Conservation (phyloP, 345 rosid species). For the Noccaea bulbosa region DNA sequence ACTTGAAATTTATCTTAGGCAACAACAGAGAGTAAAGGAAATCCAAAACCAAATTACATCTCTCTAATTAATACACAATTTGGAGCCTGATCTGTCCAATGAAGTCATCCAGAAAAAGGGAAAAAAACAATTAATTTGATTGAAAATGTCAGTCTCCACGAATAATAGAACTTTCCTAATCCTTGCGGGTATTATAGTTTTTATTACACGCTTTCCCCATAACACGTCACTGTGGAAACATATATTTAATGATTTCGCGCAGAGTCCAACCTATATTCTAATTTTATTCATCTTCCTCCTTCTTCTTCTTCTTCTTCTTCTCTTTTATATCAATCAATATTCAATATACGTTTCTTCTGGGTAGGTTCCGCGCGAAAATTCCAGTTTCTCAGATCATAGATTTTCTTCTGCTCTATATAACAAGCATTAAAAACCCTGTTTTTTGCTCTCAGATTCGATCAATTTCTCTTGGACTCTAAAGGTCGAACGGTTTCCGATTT, state of each 20-base stretch:
- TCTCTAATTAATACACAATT: too few species aligned
- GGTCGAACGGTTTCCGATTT: constrained; percentile 7
- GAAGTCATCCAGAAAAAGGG: too few species aligned
- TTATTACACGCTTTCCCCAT: not conserved
- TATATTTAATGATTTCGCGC: constrained; percentile 14
- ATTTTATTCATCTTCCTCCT: constrained; percentile 13
- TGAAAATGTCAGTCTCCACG: not conserved
- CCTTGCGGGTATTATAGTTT: constrained; percentile 9
- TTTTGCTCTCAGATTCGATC: not conserved
- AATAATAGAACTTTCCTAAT: not conserved
- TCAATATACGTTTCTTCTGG: constrained; percentile 38
- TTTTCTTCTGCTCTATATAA: not conserved
- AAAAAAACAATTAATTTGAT: not conserved
- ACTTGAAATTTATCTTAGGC: too few species aligned
- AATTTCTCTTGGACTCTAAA: not conserved
- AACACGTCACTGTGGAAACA: constrained; percentile 25
- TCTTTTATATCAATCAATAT: not conserved
- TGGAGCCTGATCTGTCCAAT: too few species aligned
- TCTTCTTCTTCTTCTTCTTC: too few species aligned
- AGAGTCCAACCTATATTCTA: constrained; percentile 20
- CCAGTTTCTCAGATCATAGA: constrained; percentile 22
- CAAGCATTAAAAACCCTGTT: not conserved
- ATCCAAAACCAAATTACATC: too few species aligned
- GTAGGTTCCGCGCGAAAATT: constrained; percentile 21
- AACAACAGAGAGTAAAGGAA: too few species aligned